Evolutionary conservation across 1,139 yeast genomes (phyloP).

Genomic region (Zygotorulaspora mrakii): DNA sequence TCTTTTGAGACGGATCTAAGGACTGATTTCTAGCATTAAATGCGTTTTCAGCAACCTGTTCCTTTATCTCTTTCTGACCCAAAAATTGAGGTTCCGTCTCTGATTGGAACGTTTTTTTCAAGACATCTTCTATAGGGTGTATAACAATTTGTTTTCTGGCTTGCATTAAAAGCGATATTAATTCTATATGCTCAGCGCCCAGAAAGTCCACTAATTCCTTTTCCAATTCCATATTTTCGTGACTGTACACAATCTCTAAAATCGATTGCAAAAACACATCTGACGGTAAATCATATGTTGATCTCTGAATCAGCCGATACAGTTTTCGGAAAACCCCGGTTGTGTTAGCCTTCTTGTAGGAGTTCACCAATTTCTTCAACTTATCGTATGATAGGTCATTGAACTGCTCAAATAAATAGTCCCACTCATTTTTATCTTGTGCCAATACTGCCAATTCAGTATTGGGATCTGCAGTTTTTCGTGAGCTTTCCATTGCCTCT

Average conservation of each 20-base stretch:
- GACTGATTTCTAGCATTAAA: slow-evolving; percentile 48
- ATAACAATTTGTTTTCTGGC: slow-evolving; percentile 41
- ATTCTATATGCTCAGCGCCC: slow-evolving; percentile 81
- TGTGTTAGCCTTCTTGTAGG: slow-evolving; percentile 38
- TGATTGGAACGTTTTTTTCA: slow-evolving; percentile 14
- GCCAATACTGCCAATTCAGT: slow-evolving; percentile 31
- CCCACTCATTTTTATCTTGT: slow-evolving; percentile 38
- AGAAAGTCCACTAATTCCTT: slow-evolving; percentile 72
- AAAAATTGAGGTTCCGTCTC: slow-evolving; percentile 37
- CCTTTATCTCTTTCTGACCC: slow-evolving; percentile 56
- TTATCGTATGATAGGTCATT: slow-evolving; percentile 36
- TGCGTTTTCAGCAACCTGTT: slow-evolving; percentile 54
- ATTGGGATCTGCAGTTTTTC: slow-evolving; percentile 15
- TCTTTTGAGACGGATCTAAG: slow-evolving; percentile 46
- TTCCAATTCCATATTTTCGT: slow-evolving; percentile 43
- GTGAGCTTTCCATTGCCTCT: slow-evolving; percentile 28
- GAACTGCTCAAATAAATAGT: slow-evolving; percentile 40
- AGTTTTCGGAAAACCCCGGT: slow-evolving; percentile 38
- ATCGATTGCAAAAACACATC: slow-evolving; percentile 35
- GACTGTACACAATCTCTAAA: slow-evolving; percentile 28
- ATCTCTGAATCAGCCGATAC: slow-evolving; percentile 27
- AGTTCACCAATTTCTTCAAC: slow-evolving; percentile 29
- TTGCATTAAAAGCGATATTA: slow-evolving; percentile 63
- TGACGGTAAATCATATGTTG: slow-evolving; percentile 20
- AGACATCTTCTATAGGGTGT: slow-evolving; percentile 28